Evolutionary conservation across 106 monocot species (phyloP).

Genomic region (Iris macrosiphon): DNA sequence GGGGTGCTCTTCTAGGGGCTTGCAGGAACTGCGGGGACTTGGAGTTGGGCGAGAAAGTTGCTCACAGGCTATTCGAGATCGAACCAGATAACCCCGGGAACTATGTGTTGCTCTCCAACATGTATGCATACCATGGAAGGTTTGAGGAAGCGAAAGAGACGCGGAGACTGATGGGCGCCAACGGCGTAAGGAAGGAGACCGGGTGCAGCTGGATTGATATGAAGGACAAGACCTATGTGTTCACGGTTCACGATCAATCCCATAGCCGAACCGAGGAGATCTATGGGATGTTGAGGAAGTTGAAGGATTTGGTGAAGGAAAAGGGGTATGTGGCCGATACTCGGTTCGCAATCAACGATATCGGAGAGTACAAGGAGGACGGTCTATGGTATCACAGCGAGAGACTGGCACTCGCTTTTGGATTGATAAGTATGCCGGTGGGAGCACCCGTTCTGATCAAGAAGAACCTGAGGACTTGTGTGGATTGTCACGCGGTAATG

Average conservation of each 20-base stretch:
- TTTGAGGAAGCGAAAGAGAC: slow-evolving; percentile 17
- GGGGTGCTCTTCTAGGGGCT: slow-evolving; percentile 32
- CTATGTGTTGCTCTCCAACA: slow-evolving; percentile 32
- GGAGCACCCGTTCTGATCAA: slow-evolving; percentile 28
- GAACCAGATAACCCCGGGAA: slow-evolving; percentile 28
- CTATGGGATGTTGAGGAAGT: slow-evolving; percentile 11
- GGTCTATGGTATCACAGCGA: slow-evolving; percentile 33
- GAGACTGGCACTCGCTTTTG: slow-evolving; percentile 44
- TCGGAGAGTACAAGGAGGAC: slow-evolving; percentile 18
- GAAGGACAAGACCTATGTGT: slow-evolving; percentile 4
- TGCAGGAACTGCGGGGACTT: slow-evolving; percentile 21
- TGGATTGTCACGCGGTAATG: slow-evolving; percentile 42
- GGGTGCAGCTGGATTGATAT: slow-evolving; percentile 22
- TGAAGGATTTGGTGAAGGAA: too few relatives aligned
- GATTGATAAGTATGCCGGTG: slow-evolving; percentile 16
- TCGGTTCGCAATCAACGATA: slow-evolving; percentile 13
- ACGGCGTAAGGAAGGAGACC: slow-evolving; percentile 22
- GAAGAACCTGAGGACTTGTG: slow-evolving; percentile 55
- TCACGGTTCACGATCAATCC: slow-evolving; percentile 14
- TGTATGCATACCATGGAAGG: slow-evolving; percentile 18
- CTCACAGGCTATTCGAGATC: slow-evolving; percentile 25
- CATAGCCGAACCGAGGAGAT: slow-evolving; percentile 19
- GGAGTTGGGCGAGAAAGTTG: slow-evolving; percentile 15
- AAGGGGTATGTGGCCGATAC: slow-evolving; percentile 29
- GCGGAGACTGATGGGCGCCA: slow-evolving; percentile 13